These are phyloP conservation scores for Monotropa hypopitys DNA, from an alignment of 179 eudicot species.

Conservation along the genomic window DNA sequence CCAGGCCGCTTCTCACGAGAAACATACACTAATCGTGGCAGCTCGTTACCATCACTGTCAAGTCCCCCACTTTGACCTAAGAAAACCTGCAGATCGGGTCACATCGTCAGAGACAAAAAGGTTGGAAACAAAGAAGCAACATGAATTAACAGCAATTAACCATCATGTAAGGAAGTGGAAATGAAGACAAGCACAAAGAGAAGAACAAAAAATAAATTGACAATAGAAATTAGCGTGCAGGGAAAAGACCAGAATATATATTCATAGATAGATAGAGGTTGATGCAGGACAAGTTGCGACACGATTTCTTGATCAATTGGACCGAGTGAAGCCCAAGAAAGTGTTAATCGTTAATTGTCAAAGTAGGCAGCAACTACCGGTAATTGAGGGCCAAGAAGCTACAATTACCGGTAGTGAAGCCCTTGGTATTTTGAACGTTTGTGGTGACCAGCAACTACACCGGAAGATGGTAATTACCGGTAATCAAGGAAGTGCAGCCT, in stretches of 20 bases:
- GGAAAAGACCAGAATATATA: background rate
- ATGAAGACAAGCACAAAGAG: background rate
- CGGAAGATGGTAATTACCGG: too few relatives aligned
- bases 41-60: slow-evolving; percentile 59
- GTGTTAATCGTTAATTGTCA: too few relatives aligned
- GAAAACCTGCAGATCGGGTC: slow-evolving; percentile 36
- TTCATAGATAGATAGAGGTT: too few relatives aligned
- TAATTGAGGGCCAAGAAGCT: too few relatives aligned
- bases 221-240: background rate
- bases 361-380: too few relatives aligned
- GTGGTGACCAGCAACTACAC: too few relatives aligned
- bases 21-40: slow-evolving; percentile 69
- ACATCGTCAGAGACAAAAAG: background rate
- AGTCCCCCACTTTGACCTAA: slow-evolving; percentile 71
- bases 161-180: background rate
- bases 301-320: too few relatives aligned
- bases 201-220: background rate
- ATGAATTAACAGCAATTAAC: background rate
- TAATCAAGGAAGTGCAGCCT: too few relatives aligned
- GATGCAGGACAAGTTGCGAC: too few relatives aligned
- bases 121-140: background rate
- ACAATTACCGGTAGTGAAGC: too few relatives aligned
- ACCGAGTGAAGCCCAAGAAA: too few relatives aligned
- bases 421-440: too few relatives aligned
- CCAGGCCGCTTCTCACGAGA: slow-evolving; percentile 85